Evolutionary conservation across 768 basidiomycete genomes (phyloP).

Genomic region (Pisolithus microcarpus): DNA sequence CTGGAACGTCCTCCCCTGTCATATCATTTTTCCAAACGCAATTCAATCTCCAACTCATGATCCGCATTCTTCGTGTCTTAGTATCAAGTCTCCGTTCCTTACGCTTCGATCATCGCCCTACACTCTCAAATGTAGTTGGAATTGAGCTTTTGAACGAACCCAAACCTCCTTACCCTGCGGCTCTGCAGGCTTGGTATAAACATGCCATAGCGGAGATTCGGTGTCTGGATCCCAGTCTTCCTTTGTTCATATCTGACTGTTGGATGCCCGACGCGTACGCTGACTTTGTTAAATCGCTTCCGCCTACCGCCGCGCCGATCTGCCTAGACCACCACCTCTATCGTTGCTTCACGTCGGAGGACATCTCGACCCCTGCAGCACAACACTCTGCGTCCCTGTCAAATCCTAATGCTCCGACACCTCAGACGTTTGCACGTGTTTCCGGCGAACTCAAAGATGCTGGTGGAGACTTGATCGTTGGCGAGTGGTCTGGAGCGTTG

Average conservation of each 20-base stretch:
- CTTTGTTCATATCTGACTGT: constrained; percentile 68
- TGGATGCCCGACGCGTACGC: constrained; percentile 68
- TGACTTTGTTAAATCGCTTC: constrained; percentile 38
- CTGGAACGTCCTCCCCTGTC: constrained; percentile 46
- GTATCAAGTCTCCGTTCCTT: constrained; percentile 31
- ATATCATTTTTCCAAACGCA: constrained; percentile 43
- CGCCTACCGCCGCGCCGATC: constrained; percentile 32
- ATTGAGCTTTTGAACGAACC: constrained; percentile 59
- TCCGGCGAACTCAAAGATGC: constrained; percentile 27
- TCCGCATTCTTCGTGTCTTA: constrained; percentile 42
- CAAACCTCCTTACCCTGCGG: constrained; percentile 39
- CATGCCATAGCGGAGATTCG: constrained; percentile 48
- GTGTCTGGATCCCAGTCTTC: constrained; percentile 44
- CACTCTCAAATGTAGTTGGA: constrained; percentile 43
- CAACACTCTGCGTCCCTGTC: constrained; percentile 47
- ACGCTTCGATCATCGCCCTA: constrained; percentile 41
- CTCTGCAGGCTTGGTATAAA: constrained; percentile 58
- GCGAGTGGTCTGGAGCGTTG: constrained; percentile 75
- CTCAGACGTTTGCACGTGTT: constrained; percentile 35
- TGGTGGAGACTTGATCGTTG: constrained; percentile 56
- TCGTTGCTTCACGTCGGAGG: constrained; percentile 64
- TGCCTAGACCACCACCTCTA: constrained; percentile 81
- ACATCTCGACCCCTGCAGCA: constrained; percentile 45
- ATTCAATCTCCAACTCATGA: constrained; percentile 40
- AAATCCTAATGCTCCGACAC: constrained; percentile 34